Evolutionary conservation across 1,139 yeast species (phyloP).

Genomic region (Maudiozyma humilis): DNA sequence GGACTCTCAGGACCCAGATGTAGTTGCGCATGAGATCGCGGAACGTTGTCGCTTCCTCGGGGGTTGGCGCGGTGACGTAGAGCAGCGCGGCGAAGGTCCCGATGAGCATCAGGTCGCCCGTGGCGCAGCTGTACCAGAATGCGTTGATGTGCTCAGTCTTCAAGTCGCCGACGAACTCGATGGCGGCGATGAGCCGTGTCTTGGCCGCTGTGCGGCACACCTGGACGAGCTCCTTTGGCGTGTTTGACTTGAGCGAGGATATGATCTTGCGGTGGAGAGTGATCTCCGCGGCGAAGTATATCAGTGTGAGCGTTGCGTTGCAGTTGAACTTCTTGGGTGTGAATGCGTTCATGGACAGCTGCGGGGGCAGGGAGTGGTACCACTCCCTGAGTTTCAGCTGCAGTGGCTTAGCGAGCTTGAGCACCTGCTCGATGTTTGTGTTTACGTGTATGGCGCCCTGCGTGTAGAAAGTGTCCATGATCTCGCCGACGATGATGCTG

Average conservation of each 20-base stretch:
- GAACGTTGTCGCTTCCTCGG: slow-evolving; percentile 57
- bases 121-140: slow-evolving; percentile 80
- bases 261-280: slow-evolving; percentile 77
- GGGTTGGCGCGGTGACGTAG: slow-evolving; percentile 50
- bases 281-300: slow-evolving; percentile 82
- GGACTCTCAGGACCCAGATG: slow-evolving; percentile 63
- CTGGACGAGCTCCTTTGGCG: slow-evolving; percentile 52
- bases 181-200: slow-evolving; percentile 70
- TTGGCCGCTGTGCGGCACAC: slow-evolving; percentile 82
- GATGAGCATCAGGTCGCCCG: slow-evolving; percentile 68
- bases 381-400: slow-evolving; percentile 72
- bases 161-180: slow-evolving; percentile 68
- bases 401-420: slow-evolving; percentile 73
- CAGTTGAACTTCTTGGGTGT: slow-evolving; percentile 54
- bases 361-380: slow-evolving; percentile 72
- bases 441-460: slow-evolving; percentile 53
- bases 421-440: slow-evolving; percentile 53
- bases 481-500: slow-evolving; percentile 63
- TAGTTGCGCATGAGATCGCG: slow-evolving; percentile 65
- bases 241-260: slow-evolving; percentile 43
- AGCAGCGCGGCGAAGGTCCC: slow-evolving; percentile 81
- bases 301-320: slow-evolving; percentile 71
- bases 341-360: slow-evolving; percentile 55
- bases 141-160: slow-evolving; percentile 77
- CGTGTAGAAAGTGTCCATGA: slow-evolving; percentile 61